phyloP scores from a whole-genome alignment of 1,284 basidiomycete genomes.

The Leccinum colubrinum region DNA sequence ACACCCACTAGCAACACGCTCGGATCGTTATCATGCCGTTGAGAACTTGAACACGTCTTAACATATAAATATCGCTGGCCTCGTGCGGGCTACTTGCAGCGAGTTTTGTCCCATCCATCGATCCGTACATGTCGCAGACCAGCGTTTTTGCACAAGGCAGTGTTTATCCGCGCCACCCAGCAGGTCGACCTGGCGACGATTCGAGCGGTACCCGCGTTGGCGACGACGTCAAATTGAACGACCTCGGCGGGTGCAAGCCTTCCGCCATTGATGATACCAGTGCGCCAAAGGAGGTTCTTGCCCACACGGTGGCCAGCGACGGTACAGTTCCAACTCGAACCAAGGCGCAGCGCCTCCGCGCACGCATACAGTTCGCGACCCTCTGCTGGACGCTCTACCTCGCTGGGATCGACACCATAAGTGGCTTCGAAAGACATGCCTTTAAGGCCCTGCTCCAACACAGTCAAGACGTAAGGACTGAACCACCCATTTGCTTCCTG shows the following conservation, averaged over 20 bases:
- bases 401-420: background rate
- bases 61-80: conserved; percentile 13
- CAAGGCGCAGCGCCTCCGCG: conserved; percentile 23
- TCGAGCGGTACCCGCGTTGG: background rate
- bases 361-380: conserved; percentile 26
- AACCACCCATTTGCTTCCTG: background rate
- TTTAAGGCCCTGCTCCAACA: background rate
- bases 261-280: background rate
- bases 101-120: background rate
- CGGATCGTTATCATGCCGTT: conserved; percentile 2
- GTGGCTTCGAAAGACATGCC: background rate
- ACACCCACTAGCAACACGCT: background rate
- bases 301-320: background rate
- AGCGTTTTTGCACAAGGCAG: background rate
- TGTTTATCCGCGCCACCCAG: conserved; percentile 4
- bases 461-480: background rate
- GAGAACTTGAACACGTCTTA: background rate
- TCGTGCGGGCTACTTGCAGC: background rate
- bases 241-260: conserved; percentile 5
- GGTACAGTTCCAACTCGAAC: conserved; percentile 5
- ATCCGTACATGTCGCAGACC: conserved; percentile 13
- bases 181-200: conserved; percentile 3
- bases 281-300: background rate
- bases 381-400: conserved; percentile 31
- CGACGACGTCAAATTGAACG: conserved; percentile 10